Evolutionary conservation across 2,329 filamentous ascomycete genomes (phyloP), one percentile per base, ranked within the genome.

Genomic region (Alternaria sp.): DNA sequence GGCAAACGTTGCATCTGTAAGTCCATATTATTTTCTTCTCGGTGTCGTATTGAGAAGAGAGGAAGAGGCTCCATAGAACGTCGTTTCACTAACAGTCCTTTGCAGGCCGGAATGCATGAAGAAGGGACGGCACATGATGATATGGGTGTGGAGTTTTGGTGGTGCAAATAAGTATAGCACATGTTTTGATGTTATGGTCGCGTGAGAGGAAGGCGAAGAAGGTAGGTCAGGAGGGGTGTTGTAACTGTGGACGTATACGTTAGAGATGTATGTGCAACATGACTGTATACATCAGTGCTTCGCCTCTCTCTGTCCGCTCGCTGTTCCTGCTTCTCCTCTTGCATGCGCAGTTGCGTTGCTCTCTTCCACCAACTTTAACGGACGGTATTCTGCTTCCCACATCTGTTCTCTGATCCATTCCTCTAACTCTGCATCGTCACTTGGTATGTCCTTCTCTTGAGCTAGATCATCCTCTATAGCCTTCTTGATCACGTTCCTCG

Each of bases 391-490:
- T 0, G 91, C 85, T 63, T 90, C 82, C 92, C 91, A 94, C 91
- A 94, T 94, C 82, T 93, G 91, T 79, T 89, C 89, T 27, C 84
- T 77, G 60, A 94, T 89, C 91, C 91, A 94, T 59, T 86, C 85
- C 57, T 91, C 88, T 34, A 92, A 69, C 3, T 87, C 85, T 0
- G 71, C 80, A 1, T 87, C 81, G 6, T 81, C 72, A 11, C 74
- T 77, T 0, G 92, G 92, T 45, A 96, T 94, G 0, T 80, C 85
- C 59, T 87, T 73, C 66, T 89, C 85, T 58, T 87, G 86, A 0
- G 89, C 88, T 18, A 94, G 78, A 0, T 85, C 89, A 62, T 95
- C 92, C 58, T 88, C 81, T 0, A 92, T 82, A 0, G 93, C 91
- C 8, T 88, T 85, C 68, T 85, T 85, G 63, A 97, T 92, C 10